Conservation (phyloP, 805 yeast genomes). For the Starmerella sirachaensis region DNA sequence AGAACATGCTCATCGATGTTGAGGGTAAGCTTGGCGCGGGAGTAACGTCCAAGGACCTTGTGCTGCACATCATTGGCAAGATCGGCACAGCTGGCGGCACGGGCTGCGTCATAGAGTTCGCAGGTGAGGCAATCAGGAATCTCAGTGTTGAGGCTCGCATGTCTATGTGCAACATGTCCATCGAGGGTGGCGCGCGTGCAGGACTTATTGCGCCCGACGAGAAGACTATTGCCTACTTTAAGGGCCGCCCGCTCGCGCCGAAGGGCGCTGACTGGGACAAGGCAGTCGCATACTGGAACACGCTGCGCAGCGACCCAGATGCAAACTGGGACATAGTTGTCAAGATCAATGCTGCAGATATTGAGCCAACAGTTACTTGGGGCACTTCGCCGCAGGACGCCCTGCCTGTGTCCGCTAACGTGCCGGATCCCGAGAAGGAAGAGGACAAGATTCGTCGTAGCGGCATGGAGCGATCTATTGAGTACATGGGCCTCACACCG, state of each 20-base stretch:
- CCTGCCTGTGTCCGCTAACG: slow-evolving; percentile 76
- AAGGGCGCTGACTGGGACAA: slow-evolving; percentile 90
- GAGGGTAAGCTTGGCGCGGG: slow-evolving; percentile 79
- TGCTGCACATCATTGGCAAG: slow-evolving; percentile 86
- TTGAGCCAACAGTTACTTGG: slow-evolving; percentile 96
- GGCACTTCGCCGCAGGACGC: slow-evolving; percentile 99
- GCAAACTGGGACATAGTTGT: slow-evolving; percentile 83
- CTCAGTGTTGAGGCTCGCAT: slow-evolving; percentile 95
- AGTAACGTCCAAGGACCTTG: slow-evolving; percentile 89
- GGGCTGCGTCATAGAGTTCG: slow-evolving; percentile 91
- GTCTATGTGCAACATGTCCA: slow-evolving; percentile 99
- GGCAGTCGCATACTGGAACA: slow-evolving; percentile 82
- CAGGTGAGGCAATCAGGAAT: slow-evolving; percentile 84
- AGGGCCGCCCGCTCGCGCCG: slow-evolving; percentile 93
- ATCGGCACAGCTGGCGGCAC: slow-evolving; percentile 99
- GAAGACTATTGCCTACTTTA: slow-evolving; percentile 71
- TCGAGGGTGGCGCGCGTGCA: slow-evolving; percentile 98
- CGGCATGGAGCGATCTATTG: slow-evolving; percentile 83
- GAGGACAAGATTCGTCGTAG: slow-evolving; percentile 56
- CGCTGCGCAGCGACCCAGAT: slow-evolving; percentile 77
- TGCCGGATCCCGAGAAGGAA: slow-evolving; percentile 73
- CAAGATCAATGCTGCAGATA: slow-evolving; percentile 66
- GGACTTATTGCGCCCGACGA: slow-evolving; percentile 98
- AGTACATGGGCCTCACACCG: slow-evolving; percentile 83
- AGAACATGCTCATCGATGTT: slow-evolving; percentile 83